Evolutionary conservation across 179 eudicot genomes (phyloP).

Genomic region (Monotropa hypopitys): DNA sequence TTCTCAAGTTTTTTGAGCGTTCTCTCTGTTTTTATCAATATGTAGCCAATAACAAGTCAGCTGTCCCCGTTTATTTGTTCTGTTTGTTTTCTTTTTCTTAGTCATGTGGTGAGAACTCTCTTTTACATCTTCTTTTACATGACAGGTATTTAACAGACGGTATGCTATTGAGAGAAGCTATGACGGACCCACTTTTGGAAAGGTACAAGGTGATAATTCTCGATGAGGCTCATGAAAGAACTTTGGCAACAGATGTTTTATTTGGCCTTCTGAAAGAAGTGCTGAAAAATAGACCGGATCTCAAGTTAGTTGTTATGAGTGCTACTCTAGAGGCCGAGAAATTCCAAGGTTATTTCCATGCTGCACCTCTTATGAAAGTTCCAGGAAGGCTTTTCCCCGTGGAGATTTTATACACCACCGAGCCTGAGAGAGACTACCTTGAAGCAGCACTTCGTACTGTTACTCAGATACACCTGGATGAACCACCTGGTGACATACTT

Average conservation of each 20-base stretch:
- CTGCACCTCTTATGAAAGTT: conserved; percentile 98
- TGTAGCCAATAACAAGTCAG: neutral
- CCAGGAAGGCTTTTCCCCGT: conserved; percentile 98
- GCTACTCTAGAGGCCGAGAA: conserved; percentile 99
- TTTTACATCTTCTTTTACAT: neutral
- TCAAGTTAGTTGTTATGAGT: conserved; percentile 96
- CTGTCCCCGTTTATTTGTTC: neutral
- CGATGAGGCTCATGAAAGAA: conserved; percentile 98
- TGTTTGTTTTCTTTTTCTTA: neutral
- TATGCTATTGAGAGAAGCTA: conserved; percentile 95
- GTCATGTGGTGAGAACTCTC: neutral
- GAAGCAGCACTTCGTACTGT: conserved; percentile 94
- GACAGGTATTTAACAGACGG: conserved; percentile 91
- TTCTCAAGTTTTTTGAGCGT: neutral
- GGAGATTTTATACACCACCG: conserved; percentile 88
- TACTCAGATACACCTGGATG: conserved; percentile 70
- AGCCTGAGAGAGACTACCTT: conserved; percentile 91
- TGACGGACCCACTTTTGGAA: conserved; percentile 90
- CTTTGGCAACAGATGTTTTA: conserved; percentile 88
- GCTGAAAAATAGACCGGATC: conserved; percentile 70
- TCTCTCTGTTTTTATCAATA: neutral
- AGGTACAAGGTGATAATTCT: conserved; percentile 87
- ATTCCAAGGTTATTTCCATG: conserved; percentile 77
- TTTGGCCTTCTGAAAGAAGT: conserved; percentile 96
- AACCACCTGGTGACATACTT: conserved; percentile 80